These are phyloP conservation scores for Candida frijolesensis DNA, from an alignment of 1,139 yeast genomes.

Conservation along the genomic window DNA sequence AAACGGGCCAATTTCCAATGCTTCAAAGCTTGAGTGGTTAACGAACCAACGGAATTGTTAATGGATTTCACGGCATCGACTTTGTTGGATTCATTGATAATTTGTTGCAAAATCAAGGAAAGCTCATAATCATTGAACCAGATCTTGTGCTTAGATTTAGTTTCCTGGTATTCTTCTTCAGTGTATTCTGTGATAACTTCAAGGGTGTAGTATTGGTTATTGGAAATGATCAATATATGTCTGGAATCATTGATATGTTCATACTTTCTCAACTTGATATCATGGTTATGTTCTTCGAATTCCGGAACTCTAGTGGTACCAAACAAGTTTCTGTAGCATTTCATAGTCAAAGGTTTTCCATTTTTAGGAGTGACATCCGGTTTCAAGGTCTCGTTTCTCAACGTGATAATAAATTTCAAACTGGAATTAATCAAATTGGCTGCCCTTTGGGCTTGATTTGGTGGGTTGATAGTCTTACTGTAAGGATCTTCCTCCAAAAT, in stretches of 20 bases:
- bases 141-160: slow-evolving; percentile 27
- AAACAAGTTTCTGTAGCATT: slow-evolving; percentile 63
- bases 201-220: slow-evolving; percentile 63
- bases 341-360: slow-evolving; percentile 62
- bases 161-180: slow-evolving; percentile 34
- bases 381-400: slow-evolving; percentile 53
- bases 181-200: slow-evolving; percentile 51
- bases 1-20: slow-evolving; percentile 64
- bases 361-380: slow-evolving; percentile 59
- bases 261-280: slow-evolving; percentile 33
- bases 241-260: slow-evolving; percentile 31
- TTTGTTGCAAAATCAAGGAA: slow-evolving; percentile 48
- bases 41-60: slow-evolving; percentile 63
- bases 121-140: slow-evolving; percentile 61
- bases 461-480: slow-evolving; percentile 54
- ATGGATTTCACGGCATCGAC: slow-evolving; percentile 44
- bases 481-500: slow-evolving; percentile 74
- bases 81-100: slow-evolving; percentile 47
- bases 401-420: slow-evolving; percentile 61
- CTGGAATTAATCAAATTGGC: slow-evolving; percentile 67
- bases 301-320: slow-evolving; percentile 69
- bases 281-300: slow-evolving; percentile 23
- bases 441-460: slow-evolving; percentile 67
- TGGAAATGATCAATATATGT: slow-evolving; percentile 60
- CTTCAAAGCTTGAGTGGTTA: slow-evolving; percentile 67